Evolutionary conservation across 1,139 yeast genomes (phyloP), one percentile per base, ranked within the genome.

Genomic region (Cylindricascospora bacillispora): DNA sequence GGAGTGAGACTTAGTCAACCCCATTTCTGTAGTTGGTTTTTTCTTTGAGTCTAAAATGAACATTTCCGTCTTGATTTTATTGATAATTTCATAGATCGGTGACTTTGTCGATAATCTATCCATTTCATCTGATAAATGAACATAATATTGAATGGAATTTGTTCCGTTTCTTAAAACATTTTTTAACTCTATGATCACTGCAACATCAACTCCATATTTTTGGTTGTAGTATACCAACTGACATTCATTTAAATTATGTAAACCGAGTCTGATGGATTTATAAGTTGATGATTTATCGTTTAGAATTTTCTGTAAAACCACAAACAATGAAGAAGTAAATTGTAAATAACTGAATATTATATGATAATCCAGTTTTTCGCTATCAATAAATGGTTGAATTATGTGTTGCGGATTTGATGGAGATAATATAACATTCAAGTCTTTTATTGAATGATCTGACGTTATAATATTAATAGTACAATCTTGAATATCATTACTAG

Each of bases 301-400:
- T 3, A 43, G 27, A 13, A 51, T 45, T 12, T 34, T 29, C 22
- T 41, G 39, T 5, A 51, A 28, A 3, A 49, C 41, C 2, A 41
- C 35, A 34, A 54, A 54, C 7, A 54, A 35, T 1, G 51, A 41
- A 4, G 56, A 49, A 2, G 58, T 52, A 29, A 52, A 52, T 26
- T 51, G 56, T 25, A 52, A 33, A 30, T 52, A 52, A 32, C 50
- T 47, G 41, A 54, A 54, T 11, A 52, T 46, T 27, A 49, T 47
- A 33, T 49, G 52, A 28, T 51, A 53, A 34, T 48, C 51, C 35
- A 45, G 35, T 17, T 38, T 38, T 13, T 40, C 41, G 12, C 36
- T 37, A 26, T 47, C 54, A 17, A 54, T 38, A 33, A 51, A 50
- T 13, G 52, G 52, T 29, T 51, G 54, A n/a, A 54, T 41, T 13